Conservation (phyloP, 176 grass and related monocot species). For the Saccharum spontaneum region DNA sequence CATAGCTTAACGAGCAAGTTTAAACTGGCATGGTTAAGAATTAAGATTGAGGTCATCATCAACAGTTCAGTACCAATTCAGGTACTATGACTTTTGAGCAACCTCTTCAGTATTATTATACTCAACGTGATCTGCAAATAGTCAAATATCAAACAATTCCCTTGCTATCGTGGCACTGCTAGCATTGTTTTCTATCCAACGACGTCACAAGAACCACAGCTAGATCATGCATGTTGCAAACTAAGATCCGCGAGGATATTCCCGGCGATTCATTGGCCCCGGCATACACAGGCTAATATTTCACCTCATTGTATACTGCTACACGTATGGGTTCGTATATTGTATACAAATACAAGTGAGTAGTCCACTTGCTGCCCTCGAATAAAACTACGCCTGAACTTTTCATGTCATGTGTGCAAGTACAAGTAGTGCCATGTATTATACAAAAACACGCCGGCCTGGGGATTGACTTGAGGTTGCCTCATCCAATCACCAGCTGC, state of each 20-base stretch:
- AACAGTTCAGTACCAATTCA: not conserved
- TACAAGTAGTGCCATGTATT: not conserved
- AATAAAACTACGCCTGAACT: conserved; percentile 16
- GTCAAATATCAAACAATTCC: conserved; percentile 7
- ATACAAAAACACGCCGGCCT: conserved; percentile 13
- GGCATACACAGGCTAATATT: not conserved
- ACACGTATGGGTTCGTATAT: conserved; percentile 10
- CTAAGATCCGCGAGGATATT: conserved; percentile 37
- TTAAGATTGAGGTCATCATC: not conserved
- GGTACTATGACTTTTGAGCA: not conserved
- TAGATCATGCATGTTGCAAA: conserved; percentile 29
- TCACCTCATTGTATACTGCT: not conserved
- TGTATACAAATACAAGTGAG: not conserved
- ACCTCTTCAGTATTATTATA: not conserved
- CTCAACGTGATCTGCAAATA: not conserved
- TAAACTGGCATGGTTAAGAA: not conserved
- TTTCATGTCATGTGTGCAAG: not conserved
- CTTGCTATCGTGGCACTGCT: conserved; percentile 25
- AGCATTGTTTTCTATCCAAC: not conserved
- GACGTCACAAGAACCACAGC: conserved; percentile 6
- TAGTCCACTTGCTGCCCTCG: conserved; percentile 28
- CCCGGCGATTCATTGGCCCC: not conserved
- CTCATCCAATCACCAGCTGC: conserved; percentile 14
- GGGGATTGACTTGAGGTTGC: conserved; percentile 29
- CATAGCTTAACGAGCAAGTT: not conserved